phyloP scores from a whole-genome alignment of 495 filamentous ascomycete species.

The Neohortaea acidophila region DNA sequence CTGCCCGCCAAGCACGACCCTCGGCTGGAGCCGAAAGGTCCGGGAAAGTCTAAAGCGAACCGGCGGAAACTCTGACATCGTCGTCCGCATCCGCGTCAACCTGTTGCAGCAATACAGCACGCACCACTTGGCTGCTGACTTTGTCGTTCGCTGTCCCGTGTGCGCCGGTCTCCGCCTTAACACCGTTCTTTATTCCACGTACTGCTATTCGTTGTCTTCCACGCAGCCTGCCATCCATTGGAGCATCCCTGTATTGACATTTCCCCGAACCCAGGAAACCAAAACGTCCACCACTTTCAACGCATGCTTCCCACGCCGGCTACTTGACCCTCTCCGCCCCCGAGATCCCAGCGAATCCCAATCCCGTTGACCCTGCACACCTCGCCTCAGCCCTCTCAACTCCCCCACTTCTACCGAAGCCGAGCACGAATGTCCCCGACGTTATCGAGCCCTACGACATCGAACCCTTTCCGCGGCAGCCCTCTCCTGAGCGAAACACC shows the following conservation, averaged over 20 bases:
- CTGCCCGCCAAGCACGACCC: too few species aligned
- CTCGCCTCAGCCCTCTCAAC: conserved; percentile 3
- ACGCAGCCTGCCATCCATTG: too few species aligned
- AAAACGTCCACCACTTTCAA: conserved; percentile 40
- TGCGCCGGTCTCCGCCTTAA: too few species aligned
- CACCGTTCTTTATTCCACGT: too few species aligned
- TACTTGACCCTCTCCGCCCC: conserved; percentile 74
- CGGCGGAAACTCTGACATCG: too few species aligned
- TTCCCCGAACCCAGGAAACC: conserved; percentile 33
- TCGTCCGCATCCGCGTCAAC: too few species aligned
- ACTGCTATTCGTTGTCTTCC: too few species aligned
- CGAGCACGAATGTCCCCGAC: conserved; percentile 6
- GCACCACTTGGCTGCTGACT: too few species aligned
- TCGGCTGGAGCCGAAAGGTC: too few species aligned
- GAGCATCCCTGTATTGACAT: conserved; percentile 15
- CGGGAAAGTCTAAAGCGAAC: too few species aligned
- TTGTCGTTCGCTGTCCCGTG: too few species aligned
- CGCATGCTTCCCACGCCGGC: conserved; percentile 61
- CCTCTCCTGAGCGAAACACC: conserved; percentile 8
- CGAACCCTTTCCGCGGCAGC: conserved; percentile 2
- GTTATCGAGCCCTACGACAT: conserved; percentile 15
- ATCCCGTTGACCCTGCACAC: conserved; percentile 17
- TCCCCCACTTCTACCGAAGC: background rate
- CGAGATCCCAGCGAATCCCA: conserved; percentile 32
- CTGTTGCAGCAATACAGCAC: too few species aligned